Conservation (phyloP, 768 basidiomycete genomes). For the Tricholoma sp. region DNA sequence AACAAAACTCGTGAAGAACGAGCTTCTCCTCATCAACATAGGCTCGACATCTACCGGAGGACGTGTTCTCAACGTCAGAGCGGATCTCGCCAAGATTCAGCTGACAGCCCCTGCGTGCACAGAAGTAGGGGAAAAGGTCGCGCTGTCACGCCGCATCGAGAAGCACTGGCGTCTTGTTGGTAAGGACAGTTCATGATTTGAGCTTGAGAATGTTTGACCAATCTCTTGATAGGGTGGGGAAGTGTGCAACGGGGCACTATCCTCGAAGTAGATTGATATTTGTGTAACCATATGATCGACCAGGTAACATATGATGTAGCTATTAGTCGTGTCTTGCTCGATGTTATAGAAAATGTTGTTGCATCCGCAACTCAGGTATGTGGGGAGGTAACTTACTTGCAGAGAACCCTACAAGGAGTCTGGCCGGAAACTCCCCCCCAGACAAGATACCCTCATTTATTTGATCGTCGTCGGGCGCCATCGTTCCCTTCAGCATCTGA, state of each 20-base stretch:
- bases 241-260: constrained; percentile 84
- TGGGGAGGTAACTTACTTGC: too few relatives aligned
- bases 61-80: constrained; percentile 89
- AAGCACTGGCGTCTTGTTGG: constrained; percentile 98
- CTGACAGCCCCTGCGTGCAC: constrained; percentile 94
- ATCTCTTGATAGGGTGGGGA: constrained; percentile 45
- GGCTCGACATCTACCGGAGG: constrained; percentile 97
- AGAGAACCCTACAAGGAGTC: too few relatives aligned
- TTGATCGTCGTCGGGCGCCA: too few relatives aligned
- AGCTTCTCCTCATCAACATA: constrained; percentile 94
- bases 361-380: too few relatives aligned
- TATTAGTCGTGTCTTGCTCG: too few relatives aligned
- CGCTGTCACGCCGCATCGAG: constrained; percentile 89
- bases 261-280: constrained; percentile 64
- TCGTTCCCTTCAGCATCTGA: too few relatives aligned
- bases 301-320: neutral
- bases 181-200: constrained; percentile 34
- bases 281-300: neutral
- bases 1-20: constrained; percentile 85
- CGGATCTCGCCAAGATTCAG: constrained; percentile 91
- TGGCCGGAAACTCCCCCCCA: too few relatives aligned
- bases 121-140: constrained; percentile 97
- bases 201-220: neutral
- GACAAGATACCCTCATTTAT: too few relatives aligned
- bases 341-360: too few relatives aligned